Evolutionary conservation across 75 land plant species (phyloP).

Genomic region (Azolla pinnata): DNA sequence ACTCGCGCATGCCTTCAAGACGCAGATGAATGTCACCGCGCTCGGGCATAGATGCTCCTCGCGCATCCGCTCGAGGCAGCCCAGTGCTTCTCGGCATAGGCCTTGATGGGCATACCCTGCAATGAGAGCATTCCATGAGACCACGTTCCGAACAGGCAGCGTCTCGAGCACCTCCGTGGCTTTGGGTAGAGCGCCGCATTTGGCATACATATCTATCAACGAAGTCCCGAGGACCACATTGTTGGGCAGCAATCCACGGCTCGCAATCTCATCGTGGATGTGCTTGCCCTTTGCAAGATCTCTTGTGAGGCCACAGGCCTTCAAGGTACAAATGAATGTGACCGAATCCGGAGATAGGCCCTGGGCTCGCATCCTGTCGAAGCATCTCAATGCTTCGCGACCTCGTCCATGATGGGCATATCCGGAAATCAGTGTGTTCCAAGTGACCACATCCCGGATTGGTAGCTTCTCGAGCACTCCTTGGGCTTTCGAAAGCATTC

Average conservation of each 20-base stretch:
- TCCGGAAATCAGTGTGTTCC: conserved; percentile 57
- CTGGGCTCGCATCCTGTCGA: conserved; percentile 29
- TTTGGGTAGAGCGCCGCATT: conserved; percentile 1
- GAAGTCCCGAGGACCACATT: conserved; percentile 36
- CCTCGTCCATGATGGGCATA: conserved; percentile 32
- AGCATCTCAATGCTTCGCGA: conserved; percentile 25
- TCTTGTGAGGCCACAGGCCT: conserved; percentile 23
- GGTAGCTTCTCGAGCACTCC: conserved; percentile 41
- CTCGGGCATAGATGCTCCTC: conserved; percentile 19
- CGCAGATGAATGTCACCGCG: conserved; percentile 46
- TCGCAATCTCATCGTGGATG: conserved; percentile 30
- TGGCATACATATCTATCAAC: conserved; percentile 8
- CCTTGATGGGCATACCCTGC: conserved; percentile 2
- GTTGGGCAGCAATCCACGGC: conserved; percentile 18
- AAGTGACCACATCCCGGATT: conserved; percentile 41
- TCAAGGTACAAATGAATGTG: conserved; percentile 37
- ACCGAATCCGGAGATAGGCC: conserved; percentile 30
- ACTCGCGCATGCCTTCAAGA: conserved; percentile 53
- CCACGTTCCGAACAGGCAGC: conserved; percentile 2
- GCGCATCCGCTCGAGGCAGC: conserved; percentile 1
- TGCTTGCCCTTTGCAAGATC: conserved; percentile 25
- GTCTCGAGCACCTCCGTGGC: not conserved
- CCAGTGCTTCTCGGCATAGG: conserved; percentile 2
- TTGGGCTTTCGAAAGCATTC: conserved; percentile 32
- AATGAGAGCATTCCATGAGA: conserved; percentile 5